Base-by-base conservation (phyloP, 768 basidiomycete species). In the Boletus rubroflammeus region DNA sequence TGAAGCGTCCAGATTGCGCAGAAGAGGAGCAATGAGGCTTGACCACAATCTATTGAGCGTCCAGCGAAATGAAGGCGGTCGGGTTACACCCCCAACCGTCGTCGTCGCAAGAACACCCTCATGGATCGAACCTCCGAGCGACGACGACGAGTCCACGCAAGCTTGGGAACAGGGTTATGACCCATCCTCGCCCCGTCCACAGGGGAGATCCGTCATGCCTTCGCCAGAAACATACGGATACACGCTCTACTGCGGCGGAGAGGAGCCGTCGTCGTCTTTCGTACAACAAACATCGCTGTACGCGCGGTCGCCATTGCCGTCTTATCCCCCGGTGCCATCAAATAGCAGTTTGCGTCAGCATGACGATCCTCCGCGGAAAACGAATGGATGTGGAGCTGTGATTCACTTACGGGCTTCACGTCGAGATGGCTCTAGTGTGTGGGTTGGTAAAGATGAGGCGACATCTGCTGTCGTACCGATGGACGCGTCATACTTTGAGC, bases 1-100 rank as follows among this genome's bases (percentile, higher is more conserved):
- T 15, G 88, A 90, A 63, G 84, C 85, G 0, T 89, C 88, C 4
- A 76, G 88, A 6, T 72, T 89, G 50, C 79, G 88, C n/a, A 74
- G 88, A 52, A 74, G 88, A 58, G 88, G 88, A 11, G 88, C 88
- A 48, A 80, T 88, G 78, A 76, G 84, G 36, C 73, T 86, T 32
- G 83, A 85, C 68, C 76, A 76, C 54, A 68, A 63, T 36, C 35
- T 62, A 23, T 43, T 68, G 26, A 63, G 48, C 51, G 47, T 62
- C n/a, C 69, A 70, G 47, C 69, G 70, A 46, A 54, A 59, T 17
- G 70, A 68, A 60, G 35, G 50, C 3, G 63, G 63, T 47, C 65
- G 56, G 40, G 40, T 45, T n/a, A 65, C 62, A 41, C 62, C 67
- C 25, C 60, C 66, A 7, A 59, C 68, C 0, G 64, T 72, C 47